Evolutionary conservation across 176 grass and related monocot species (phyloP).

Genomic region (Ananas comosus): DNA sequence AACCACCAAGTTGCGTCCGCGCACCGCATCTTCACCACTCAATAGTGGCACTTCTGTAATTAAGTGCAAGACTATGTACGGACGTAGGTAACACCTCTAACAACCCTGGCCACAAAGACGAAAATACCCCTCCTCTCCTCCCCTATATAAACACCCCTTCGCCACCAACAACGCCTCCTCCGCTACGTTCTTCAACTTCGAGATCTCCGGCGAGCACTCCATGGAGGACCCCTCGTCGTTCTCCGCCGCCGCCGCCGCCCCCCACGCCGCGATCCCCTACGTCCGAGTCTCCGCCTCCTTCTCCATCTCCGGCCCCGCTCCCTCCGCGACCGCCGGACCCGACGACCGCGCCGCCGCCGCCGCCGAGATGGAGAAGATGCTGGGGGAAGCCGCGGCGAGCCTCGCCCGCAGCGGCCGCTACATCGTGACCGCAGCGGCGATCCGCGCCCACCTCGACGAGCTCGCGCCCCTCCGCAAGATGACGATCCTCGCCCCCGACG

Average conservation of each 20-base stretch:
- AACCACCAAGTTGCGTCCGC: too few species aligned
- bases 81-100: neutral
- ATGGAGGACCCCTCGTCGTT: conserved; percentile 31
- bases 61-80: neutral
- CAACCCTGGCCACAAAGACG: neutral
- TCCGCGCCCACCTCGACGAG: conserved; percentile 60
- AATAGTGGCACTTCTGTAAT: neutral
- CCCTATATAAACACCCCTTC: too few species aligned
- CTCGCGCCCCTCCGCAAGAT: conserved; percentile 41
- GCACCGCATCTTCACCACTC: too few species aligned
- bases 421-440: conserved; percentile 48
- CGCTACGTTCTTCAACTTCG: neutral
- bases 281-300: conserved; percentile 34
- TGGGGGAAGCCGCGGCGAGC: conserved; percentile 47
- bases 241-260: conserved; percentile 21
- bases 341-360: conserved; percentile 12
- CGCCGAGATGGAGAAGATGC: conserved; percentile 9
- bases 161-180: neutral
- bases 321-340: conserved; percentile 16
- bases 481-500: conserved; percentile 66
- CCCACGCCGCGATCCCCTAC: conserved; percentile 41
- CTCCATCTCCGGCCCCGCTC: conserved; percentile 29
- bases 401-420: conserved; percentile 35
- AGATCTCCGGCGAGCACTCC: conserved; percentile 53
- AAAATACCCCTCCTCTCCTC: neutral